A percentile compares a stretch with the other conserved stretches of the same genome.
Conservation (phyloP, 2,329 filamentous ascomycete genomes). For the Colletotrichum sp. region DNA sequence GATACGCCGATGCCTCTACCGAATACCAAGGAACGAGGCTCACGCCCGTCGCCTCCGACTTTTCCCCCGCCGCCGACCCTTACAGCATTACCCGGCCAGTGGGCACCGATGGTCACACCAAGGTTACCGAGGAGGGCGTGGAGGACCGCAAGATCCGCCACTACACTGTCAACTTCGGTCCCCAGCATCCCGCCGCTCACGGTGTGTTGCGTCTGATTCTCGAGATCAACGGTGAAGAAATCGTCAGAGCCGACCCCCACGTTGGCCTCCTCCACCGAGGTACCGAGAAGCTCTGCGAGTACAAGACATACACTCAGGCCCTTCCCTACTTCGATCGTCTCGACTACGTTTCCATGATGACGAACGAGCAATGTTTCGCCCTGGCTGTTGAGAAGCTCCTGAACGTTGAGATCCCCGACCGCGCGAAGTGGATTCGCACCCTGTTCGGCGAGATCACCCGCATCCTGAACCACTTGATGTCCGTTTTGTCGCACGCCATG, state of each 20-base stretch:
- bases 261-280: constrained; percentile 95
- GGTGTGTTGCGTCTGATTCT: constrained; percentile 97
- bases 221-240: constrained; percentile 97
- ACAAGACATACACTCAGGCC: constrained; percentile 98
- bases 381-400: constrained; percentile 97
- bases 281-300: constrained; percentile 99
- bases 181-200: constrained; percentile 97
- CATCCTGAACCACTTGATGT: constrained; percentile 97
- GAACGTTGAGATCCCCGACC: constrained; percentile 93
- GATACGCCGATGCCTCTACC: constrained; percentile 62
- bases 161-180: constrained; percentile 99
- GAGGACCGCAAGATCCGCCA: constrained; percentile 87
- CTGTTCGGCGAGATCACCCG: constrained; percentile 95
- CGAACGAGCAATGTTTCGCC: constrained; percentile 97
- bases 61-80: constrained; percentile 55
- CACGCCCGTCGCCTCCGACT: constrained; percentile 69
- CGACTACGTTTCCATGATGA: constrained; percentile 99
- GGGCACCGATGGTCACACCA: constrained; percentile 45
- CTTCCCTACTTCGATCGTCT: constrained; percentile 98
- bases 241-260: constrained; percentile 94
- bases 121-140: constrained; percentile 53
- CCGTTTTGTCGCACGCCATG: constrained; percentile 95
- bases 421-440: constrained; percentile 96
- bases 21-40: constrained; percentile 63
- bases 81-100: constrained; percentile 51